Evolutionary conservation across 345 rosid species (phyloP).

Genomic region (Sonneratia caseolaris): DNA sequence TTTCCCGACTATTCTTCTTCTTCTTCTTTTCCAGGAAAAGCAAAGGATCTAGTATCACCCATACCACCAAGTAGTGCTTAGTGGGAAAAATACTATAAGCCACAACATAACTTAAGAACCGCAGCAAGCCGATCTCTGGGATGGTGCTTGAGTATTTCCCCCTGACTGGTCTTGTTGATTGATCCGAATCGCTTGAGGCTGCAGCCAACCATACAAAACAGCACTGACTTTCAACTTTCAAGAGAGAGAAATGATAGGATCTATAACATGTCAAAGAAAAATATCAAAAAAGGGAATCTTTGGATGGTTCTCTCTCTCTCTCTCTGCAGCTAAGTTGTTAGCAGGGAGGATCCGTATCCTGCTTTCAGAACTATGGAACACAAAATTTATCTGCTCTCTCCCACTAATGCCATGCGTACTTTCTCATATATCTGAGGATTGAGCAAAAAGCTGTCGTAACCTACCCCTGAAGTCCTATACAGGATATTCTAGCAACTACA

Average conservation of each 20-base stretch:
- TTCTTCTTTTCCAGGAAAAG: neutral
- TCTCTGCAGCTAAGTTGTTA: neutral
- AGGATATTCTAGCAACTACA: no score
- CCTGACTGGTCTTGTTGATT: conserved; percentile 37
- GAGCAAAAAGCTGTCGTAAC: no score
- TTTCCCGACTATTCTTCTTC: neutral
- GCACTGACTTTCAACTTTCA: neutral
- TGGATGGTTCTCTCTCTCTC: no score
- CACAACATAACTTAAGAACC: conserved; percentile 27
- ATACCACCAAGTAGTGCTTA: conserved; percentile 22
- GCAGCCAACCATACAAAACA: conserved; percentile 11
- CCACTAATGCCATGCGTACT: no score
- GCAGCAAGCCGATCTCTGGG: conserved; percentile 42
- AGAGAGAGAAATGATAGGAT: neutral
- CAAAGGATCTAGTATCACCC: conserved; percentile 19
- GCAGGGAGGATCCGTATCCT: no score
- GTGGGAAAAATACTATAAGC: conserved; percentile 13
- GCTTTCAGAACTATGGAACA: no score
- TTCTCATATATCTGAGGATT: no score
- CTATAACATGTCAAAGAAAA: neutral
- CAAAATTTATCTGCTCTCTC: no score
- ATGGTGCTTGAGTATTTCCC: conserved; percentile 19
- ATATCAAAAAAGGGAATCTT: no score
- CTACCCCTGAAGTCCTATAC: no score
- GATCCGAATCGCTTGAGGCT: conserved; percentile 50